Conservation (phyloP, 768 basidiomycete species). For the Tulasnella sp. region DNA sequence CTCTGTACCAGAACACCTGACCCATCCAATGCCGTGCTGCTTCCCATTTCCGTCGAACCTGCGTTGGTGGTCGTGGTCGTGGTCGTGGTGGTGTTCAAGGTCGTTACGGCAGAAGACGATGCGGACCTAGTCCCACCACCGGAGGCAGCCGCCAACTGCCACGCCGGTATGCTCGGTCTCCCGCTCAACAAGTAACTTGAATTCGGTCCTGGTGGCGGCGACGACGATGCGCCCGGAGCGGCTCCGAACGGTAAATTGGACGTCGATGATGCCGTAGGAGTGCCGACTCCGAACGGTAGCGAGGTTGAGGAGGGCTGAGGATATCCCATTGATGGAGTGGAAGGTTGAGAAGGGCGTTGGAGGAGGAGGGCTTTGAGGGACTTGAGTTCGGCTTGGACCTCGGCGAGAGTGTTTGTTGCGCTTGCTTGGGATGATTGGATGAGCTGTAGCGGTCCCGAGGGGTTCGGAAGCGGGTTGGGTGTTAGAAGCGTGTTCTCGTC, state of each 20-base stretch:
- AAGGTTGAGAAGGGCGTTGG: conserved; percentile 17
- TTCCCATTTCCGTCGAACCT: background rate
- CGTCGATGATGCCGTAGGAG: background rate
- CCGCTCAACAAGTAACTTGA: conserved; percentile 1
- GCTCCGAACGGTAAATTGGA: conserved; percentile 19
- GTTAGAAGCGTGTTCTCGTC: conserved; percentile 82
- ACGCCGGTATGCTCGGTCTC: conserved; percentile 75
- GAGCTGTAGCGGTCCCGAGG: conserved; percentile 39
- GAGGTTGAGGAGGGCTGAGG: conserved; percentile 25
- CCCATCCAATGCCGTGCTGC: background rate
- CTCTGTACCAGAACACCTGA: background rate
- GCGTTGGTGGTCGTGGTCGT: background rate
- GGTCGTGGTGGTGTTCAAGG: background rate
- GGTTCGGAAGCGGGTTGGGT: conserved; percentile 53
- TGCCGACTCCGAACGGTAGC: background rate
- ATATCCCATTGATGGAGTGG: conserved; percentile 29
- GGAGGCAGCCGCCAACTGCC: conserved; percentile 69
- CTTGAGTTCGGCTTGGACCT: conserved; percentile 92
- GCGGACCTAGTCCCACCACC: background rate
- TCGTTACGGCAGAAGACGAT: background rate
- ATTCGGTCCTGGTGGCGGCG: background rate
- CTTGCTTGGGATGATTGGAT: conserved; percentile 33
- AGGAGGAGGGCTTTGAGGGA: conserved; percentile 89
- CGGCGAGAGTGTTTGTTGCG: conserved; percentile 59
- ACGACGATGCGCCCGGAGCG: background rate